A percentile compares a stretch with the other conserved stretches of the same genome.
Evolutionary conservation across 2,329 filamentous ascomycete genomes (phyloP).

Genomic region (Trichoderma koningiopsis): DNA sequence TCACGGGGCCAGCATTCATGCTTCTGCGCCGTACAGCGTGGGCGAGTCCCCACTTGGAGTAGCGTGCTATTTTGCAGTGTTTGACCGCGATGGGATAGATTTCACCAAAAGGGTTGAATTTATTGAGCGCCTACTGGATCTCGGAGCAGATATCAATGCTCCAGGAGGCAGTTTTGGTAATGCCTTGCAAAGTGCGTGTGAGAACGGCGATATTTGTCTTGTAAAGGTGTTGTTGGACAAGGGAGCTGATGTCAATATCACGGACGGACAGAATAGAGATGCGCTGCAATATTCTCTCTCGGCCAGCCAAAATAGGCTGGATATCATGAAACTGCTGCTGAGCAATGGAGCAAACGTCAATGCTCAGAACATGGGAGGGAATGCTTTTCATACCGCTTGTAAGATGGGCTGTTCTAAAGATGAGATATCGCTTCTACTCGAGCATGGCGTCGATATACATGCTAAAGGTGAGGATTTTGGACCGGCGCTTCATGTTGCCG

Average conservation of each 20-base stretch:
- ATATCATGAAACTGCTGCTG: neutral
- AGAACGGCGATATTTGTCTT: neutral
- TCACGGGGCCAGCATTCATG: neutral
- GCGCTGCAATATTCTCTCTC: neutral
- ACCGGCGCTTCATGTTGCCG: neutral
- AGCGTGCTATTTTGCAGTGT: neutral
- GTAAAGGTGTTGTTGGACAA: neutral
- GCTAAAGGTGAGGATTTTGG: neutral
- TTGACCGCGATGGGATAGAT: neutral
- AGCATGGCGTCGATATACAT: neutral
- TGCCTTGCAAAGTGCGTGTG: neutral
- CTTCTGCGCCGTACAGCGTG: too few relatives aligned
- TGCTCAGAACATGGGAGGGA: neutral
- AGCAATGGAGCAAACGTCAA: neutral
- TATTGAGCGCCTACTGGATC: neutral
- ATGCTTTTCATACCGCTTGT: neutral
- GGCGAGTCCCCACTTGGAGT: neutral
- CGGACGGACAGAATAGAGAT: fast-evolving
- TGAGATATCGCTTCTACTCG: neutral
- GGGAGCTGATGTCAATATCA: neutral
- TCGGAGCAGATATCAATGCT: neutral
- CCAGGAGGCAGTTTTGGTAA: neutral
- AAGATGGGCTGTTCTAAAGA: neutral
- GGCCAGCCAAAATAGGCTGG: neutral
- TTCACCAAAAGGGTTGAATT: neutral